Conservation (phyloP, 805 yeast genomes). For the Ogataea degrootiae region DNA sequence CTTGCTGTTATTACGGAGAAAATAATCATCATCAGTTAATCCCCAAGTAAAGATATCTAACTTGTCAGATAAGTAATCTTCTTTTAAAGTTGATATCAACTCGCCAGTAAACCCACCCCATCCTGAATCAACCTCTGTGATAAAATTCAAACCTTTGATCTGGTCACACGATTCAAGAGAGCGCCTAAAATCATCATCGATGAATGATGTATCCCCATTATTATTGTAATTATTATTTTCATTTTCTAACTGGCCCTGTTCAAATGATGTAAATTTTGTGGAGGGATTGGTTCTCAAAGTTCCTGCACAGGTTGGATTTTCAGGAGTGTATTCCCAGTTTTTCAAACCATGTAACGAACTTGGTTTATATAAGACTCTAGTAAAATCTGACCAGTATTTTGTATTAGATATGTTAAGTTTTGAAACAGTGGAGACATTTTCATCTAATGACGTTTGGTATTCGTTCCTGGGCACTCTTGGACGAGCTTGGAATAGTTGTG, state of each 20-base stretch:
- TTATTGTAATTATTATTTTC: constrained; percentile 45
- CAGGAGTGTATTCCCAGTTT: constrained; percentile 55
- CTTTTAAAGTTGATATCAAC: constrained; percentile 51
- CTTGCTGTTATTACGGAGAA: background rate
- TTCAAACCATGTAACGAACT: constrained; percentile 46
- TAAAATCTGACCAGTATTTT: constrained; percentile 76
- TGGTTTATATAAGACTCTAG: constrained; percentile 64
- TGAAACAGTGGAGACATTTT: constrained; percentile 26
- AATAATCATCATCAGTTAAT: constrained; percentile 1
- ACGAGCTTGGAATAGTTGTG: constrained; percentile 27
- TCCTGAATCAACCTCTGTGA: constrained; percentile 67
- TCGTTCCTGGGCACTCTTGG: constrained; percentile 41
- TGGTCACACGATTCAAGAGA: constrained; percentile 72
- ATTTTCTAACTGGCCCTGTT: constrained; percentile 42
- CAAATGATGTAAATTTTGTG: constrained; percentile 41
- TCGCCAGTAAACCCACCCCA: constrained; percentile 78
- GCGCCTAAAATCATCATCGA: constrained; percentile 56
- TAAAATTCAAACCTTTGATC: constrained; percentile 63
- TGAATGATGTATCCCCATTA: constrained; percentile 37
- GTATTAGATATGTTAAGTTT: constrained; percentile 39
- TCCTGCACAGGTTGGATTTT: constrained; percentile 14
- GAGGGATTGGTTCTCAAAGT: constrained; percentile 21
- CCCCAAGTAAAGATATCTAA: constrained; percentile 45
- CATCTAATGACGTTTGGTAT: constrained; percentile 63
- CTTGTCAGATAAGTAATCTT: constrained; percentile 58